A percentile compares a stretch with the other conserved stretches of the same genome.
phyloP scores from a whole-genome alignment of 1,139 yeast species.

The Geotrichum histeridarum region DNA sequence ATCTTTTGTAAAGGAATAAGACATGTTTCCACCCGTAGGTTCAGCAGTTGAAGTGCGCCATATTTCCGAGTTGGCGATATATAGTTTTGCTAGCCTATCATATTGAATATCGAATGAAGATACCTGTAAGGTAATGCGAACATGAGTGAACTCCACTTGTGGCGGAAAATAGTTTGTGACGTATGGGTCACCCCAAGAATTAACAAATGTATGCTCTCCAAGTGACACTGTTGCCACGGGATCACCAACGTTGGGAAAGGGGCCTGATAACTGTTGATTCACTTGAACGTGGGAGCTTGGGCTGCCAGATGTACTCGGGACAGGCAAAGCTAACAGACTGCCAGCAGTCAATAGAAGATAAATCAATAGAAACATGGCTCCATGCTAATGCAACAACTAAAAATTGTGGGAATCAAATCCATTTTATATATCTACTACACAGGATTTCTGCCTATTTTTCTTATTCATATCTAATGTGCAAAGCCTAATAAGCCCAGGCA shows the following conservation, averaged over 20 bases:
- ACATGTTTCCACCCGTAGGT: constrained; percentile 50
- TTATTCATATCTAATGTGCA: no score
- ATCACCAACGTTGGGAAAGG: constrained; percentile 14
- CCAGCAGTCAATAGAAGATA: neutral
- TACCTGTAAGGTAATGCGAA: constrained; percentile 55
- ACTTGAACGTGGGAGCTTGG: neutral
- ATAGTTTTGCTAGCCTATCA: constrained; percentile 72
- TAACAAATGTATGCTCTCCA: constrained; percentile 41
- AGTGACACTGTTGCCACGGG: constrained; percentile 13
- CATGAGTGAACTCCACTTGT: constrained; percentile 49
- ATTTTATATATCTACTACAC: no score
- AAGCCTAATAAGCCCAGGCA: no score
- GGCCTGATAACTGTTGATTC: constrained; percentile 16
- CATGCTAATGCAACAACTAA: neutral
- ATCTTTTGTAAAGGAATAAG: constrained; percentile 54
- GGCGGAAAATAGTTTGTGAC: constrained; percentile 43
- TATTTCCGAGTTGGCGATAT: constrained; percentile 59
- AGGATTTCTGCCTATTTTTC: no score
- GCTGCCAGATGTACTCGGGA: neutral
- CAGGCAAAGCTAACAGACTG: neutral
- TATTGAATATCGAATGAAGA: constrained; percentile 66
- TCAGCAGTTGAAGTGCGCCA: constrained; percentile 88
- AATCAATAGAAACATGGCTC: neutral
- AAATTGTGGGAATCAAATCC: no score
- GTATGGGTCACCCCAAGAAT: constrained; percentile 58